Evolutionary conservation across 257 asterid species (phyloP).

Genomic region (Coffea canephora): DNA sequence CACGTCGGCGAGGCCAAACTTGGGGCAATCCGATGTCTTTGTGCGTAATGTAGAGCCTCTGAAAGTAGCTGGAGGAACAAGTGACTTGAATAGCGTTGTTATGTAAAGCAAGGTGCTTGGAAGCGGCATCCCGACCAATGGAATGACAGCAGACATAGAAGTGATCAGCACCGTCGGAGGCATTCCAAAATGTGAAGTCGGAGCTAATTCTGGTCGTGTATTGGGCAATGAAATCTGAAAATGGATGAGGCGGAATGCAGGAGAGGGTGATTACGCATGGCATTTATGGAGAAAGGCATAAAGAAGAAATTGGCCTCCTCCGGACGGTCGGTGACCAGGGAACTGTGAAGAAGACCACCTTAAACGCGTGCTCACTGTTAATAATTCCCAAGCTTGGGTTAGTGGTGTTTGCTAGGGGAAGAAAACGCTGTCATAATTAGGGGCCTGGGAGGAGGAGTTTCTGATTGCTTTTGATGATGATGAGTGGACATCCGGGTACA

Average conservation of each 20-base stretch:
- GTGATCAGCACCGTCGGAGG: slow-evolving; percentile 77
- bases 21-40: slow-evolving; percentile 74
- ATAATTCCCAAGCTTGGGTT: slow-evolving; percentile 66
- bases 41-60: slow-evolving; percentile 65
- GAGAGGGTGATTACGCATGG: slow-evolving; percentile 63
- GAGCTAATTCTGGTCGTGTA: slow-evolving; percentile 48
- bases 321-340: slow-evolving; percentile 42
- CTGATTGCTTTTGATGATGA: not conserved
- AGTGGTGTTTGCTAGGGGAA: slow-evolving; percentile 51
- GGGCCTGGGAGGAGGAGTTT: slow-evolving; percentile 37
- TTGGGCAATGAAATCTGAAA: slow-evolving; percentile 51
- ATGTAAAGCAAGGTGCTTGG: slow-evolving; percentile 46
- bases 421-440: slow-evolving; percentile 42
- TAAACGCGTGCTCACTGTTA: slow-evolving; percentile 77
- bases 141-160: slow-evolving; percentile 73
- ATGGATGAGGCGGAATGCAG: slow-evolving; percentile 52
- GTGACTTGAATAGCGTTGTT: slow-evolving; percentile 66
- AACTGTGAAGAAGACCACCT: slow-evolving; percentile 55
- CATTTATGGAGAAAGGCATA: slow-evolving; percentile 76
- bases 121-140: slow-evolving; percentile 63
- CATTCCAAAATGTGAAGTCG: slow-evolving; percentile 58
- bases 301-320: slow-evolving; percentile 64
- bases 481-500: slow-evolving; percentile 54
- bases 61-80: slow-evolving; percentile 78
- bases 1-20: slow-evolving; percentile 65